Conservation (phyloP, 2,329 filamentous ascomycete genomes). For the Incumbomyces delicatus region DNA sequence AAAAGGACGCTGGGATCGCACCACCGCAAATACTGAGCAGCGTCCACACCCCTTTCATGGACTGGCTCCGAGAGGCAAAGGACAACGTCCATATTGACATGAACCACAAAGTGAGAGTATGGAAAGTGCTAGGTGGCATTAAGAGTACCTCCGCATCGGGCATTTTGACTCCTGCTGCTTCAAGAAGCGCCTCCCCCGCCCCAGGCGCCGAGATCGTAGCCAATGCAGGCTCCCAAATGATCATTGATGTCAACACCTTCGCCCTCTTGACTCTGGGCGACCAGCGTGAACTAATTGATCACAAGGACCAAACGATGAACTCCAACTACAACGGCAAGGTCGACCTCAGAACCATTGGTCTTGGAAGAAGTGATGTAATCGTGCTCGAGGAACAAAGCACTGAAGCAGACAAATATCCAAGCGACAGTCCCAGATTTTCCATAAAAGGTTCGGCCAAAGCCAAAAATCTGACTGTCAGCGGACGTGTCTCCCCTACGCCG, state of each 20-base stretch:
- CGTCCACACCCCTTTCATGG: constrained; percentile 57
- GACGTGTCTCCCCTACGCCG: constrained; percentile 57
- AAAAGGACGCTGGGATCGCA: constrained; percentile 51
- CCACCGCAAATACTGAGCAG: constrained; percentile 62
- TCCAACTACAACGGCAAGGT: constrained; percentile 66
- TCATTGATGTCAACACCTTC: constrained; percentile 56
- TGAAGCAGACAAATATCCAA: constrained; percentile 7
- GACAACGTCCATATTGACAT: constrained; percentile 55
- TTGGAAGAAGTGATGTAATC: constrained; percentile 64
- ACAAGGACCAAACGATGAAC: constrained; percentile 62
- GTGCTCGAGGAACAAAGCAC: constrained; percentile 69
- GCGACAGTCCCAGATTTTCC: constrained; percentile 17
- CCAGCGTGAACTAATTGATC: constrained; percentile 53
- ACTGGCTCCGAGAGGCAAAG: constrained; percentile 71
- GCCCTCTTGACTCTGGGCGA: constrained; percentile 50
- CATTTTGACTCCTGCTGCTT: constrained; percentile 34
- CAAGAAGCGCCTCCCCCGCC: constrained; percentile 34
- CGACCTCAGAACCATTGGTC: constrained; percentile 54
- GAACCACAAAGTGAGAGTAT: constrained; percentile 66
- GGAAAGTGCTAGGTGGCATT: constrained; percentile 46
- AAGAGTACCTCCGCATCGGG: constrained; percentile 35
- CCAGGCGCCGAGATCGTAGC: constrained; percentile 34
- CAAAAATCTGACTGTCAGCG: constrained; percentile 25
- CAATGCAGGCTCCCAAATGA: constrained; percentile 38
- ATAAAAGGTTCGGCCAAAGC: constrained; percentile 28